Evolutionary conservation across 805 yeast genomes (phyloP).

Genomic region (Saccharomycopsis vini): DNA sequence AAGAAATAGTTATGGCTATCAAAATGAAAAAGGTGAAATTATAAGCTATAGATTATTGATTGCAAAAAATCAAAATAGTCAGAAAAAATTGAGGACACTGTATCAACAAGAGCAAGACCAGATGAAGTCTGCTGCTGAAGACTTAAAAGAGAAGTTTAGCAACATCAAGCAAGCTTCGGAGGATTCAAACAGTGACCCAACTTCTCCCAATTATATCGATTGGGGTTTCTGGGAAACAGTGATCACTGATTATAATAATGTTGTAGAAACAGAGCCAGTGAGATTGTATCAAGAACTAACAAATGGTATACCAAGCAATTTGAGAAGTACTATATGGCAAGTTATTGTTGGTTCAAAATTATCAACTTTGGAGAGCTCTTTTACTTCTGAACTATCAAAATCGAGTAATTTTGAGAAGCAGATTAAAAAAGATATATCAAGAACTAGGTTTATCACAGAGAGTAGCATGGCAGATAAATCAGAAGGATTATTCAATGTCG

Average conservation of each 20-base stretch:
- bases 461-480: constrained; percentile 44
- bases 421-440: constrained; percentile 71
- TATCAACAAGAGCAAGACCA: constrained; percentile 46
- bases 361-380: constrained; percentile 50
- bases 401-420: constrained; percentile 54
- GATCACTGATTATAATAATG: constrained; percentile 63
- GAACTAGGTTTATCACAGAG: constrained; percentile 71
- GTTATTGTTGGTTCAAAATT: constrained; percentile 73
- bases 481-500: constrained; percentile 60
- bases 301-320: constrained; percentile 73
- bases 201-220: constrained; percentile 33
- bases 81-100: constrained; percentile 39
- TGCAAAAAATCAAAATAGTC: constrained; percentile 49
- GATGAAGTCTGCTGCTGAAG: constrained; percentile 34
- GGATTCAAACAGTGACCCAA: background rate
- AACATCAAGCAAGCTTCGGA: too few relatives aligned
- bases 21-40: constrained; percentile 7
- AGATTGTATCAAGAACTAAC: constrained; percentile 53
- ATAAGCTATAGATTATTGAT: constrained; percentile 48
- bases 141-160: too few relatives aligned
- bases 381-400: constrained; percentile 37
- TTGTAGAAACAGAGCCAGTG: constrained; percentile 54
- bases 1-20: constrained; percentile 7
- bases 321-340: constrained; percentile 92
- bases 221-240: constrained; percentile 88